A percentile compares a stretch with the other conserved stretches of the same genome.
phyloP scores from a whole-genome alignment of 2,329 filamentous ascomycete genomes.

The Penicillium sp. region DNA sequence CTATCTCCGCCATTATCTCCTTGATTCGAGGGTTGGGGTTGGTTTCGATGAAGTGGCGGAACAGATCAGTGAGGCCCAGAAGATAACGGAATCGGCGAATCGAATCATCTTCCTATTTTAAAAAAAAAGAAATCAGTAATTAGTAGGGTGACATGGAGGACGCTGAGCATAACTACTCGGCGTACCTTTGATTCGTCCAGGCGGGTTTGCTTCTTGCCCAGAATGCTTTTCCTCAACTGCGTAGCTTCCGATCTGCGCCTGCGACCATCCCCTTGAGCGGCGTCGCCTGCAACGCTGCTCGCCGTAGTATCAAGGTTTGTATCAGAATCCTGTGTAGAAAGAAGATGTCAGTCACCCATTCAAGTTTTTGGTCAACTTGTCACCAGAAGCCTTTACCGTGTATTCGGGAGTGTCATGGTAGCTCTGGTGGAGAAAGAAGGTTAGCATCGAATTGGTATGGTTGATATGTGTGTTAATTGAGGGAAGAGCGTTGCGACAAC shows the following conservation, averaged over 20 bases:
- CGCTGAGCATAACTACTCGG: not conserved
- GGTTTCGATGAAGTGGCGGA: conserved; percentile 97
- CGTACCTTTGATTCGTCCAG: conserved; percentile 87
- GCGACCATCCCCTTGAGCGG: conserved; percentile 65
- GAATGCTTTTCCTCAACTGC: conserved; percentile 84
- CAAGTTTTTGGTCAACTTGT: not conserved
- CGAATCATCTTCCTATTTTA: conserved; percentile 79
- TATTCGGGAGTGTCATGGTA: conserved; percentile 62
- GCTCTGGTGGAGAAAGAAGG: conserved; percentile 34
- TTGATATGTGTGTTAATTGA: not conserved
- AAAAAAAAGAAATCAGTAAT: conserved; percentile 6
- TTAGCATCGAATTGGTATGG: not conserved
- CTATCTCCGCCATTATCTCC: conserved; percentile 90
- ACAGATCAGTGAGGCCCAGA: conserved; percentile 89
- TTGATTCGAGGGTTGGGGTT: conserved; percentile 94
- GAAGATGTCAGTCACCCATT: conserved; percentile 2
- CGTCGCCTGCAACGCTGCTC: conserved; percentile 81
- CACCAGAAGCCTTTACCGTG: conserved; percentile 46
- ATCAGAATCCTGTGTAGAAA: conserved; percentile 56
- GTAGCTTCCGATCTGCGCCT: conserved; percentile 83
- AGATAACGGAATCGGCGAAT: conserved; percentile 93
- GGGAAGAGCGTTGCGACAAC: conserved; percentile 4
- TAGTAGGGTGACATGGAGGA: conserved; percentile 5
- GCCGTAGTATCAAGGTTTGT: conserved; percentile 67
- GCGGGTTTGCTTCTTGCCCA: conserved; percentile 91